These are phyloP conservation scores for Stephania cephalantha DNA, from an alignment of 164 flowering plant genomes.

Conservation along the genomic window DNA sequence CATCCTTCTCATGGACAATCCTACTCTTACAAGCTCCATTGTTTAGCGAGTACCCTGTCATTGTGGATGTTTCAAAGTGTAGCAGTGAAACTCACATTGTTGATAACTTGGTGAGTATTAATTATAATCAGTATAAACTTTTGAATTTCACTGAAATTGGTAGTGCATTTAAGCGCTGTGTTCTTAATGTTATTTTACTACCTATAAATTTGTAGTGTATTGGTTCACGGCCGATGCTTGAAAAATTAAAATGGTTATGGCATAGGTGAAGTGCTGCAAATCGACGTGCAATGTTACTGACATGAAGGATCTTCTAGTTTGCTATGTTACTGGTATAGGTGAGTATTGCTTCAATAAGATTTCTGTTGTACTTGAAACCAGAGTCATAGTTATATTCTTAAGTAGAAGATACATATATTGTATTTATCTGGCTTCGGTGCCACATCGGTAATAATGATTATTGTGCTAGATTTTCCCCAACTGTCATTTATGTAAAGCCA, in stretches of 20 bases:
- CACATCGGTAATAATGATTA: too few species aligned
- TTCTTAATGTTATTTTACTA: not conserved
- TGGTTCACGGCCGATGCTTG: not conserved
- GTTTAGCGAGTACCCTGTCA: conserved; percentile 48
- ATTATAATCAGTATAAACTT: too few species aligned
- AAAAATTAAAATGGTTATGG: conserved; percentile 3
- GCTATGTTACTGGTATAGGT: conserved; percentile 82
- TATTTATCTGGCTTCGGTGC: too few species aligned
- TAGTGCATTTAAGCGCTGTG: not conserved
- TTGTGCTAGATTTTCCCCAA: too few species aligned
- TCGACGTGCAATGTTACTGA: conserved; percentile 72
- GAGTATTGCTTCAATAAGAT: conserved; percentile 9
- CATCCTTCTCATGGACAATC: conserved; percentile 40
- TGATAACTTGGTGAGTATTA: not conserved
- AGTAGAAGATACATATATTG: too few species aligned
- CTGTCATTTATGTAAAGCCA: not conserved
- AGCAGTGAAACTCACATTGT: not conserved
- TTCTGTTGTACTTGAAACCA: too few species aligned
- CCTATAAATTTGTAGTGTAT: not conserved
- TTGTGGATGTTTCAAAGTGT: not conserved
- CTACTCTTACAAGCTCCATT: conserved; percentile 76
- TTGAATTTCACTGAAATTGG: not conserved
- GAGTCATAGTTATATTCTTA: too few species aligned
- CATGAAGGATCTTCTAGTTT: conserved; percentile 75
- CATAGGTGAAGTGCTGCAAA: conserved; percentile 88